phyloP scores from a whole-genome alignment of 139 green algal genomes.

The Haematococcus sp. region DNA sequence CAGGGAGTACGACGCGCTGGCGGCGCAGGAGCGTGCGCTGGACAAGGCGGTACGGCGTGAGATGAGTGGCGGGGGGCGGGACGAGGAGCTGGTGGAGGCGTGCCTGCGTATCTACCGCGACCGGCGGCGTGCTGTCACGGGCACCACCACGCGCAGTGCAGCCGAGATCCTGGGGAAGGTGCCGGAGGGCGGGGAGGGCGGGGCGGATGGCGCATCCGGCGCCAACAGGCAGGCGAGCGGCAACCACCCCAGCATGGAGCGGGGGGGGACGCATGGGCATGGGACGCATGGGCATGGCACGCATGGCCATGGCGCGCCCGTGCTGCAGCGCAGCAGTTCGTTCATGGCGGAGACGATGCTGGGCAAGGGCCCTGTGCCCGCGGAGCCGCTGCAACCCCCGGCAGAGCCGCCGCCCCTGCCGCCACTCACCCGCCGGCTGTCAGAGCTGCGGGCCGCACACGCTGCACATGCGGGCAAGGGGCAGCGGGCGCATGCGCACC shows the following conservation, averaged over 20 bases:
- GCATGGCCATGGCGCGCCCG: too few species aligned
- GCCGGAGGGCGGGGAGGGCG: conserved; percentile 6
- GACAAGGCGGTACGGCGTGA: conserved; percentile 38
- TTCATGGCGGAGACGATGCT: too few species aligned
- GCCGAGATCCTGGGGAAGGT: conserved; percentile 25
- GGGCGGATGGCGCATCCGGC: neutral
- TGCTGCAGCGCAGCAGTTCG: too few species aligned
- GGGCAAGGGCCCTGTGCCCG: neutral
- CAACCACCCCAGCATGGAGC: neutral
- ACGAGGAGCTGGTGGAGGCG: conserved; percentile 22
- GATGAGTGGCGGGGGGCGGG: conserved; percentile 1
- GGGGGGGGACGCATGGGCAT: neutral
- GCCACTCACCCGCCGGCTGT: neutral
- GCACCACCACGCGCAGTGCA: neutral
- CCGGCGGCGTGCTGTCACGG: neutral
- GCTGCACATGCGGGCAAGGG: neutral
- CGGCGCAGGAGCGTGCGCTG: conserved; percentile 9
- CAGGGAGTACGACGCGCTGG: neutral
- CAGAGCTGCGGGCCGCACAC: neutral
- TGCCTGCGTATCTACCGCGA: conserved; percentile 21
- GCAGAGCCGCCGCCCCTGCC: neutral
- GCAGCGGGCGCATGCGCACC: neutral
- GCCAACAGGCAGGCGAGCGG: neutral
- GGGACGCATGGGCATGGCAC: neutral
- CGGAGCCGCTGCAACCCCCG: neutral